Evolutionary conservation across 2,329 filamentous ascomycete genomes (phyloP).

Genomic region (Lecanicillium sp.): DNA sequence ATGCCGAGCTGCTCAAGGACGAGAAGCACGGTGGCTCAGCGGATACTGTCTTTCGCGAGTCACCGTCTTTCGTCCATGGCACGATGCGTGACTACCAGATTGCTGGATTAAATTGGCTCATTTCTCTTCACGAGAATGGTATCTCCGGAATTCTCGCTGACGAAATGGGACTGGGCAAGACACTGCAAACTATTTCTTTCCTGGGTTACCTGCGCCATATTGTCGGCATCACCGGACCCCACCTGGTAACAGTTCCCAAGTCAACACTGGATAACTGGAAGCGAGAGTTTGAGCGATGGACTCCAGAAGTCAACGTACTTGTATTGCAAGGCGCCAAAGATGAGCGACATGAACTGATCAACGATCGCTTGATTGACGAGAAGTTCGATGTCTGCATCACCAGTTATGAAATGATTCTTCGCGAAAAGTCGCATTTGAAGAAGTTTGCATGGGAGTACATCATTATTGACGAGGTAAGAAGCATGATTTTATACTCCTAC

Average conservation of each 20-base stretch:
- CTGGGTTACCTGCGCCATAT: constrained; percentile 90
- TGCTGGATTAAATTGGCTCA: constrained; percentile 92
- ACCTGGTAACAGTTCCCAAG: constrained; percentile 88
- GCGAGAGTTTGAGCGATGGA: constrained; percentile 89
- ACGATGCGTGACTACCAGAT: constrained; percentile 96
- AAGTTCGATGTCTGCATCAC: constrained; percentile 98
- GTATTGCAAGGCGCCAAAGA: constrained; percentile 95
- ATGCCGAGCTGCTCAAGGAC: constrained; percentile 79
- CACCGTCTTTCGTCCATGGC: constrained; percentile 80
- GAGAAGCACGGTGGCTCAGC: constrained; percentile 82
- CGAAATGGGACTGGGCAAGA: constrained; percentile 98
- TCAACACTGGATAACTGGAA: constrained; percentile 99
- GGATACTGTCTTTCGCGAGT: constrained; percentile 89
- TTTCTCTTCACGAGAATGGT: constrained; percentile 96
- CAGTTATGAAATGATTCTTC: constrained; percentile 97
- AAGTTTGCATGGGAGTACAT: constrained; percentile 99
- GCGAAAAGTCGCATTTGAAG: constrained; percentile 89
- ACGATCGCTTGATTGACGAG: constrained; percentile 83
- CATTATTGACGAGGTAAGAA: constrained; percentile 75
- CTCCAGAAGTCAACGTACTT: constrained; percentile 87
- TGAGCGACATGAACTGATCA: constrained; percentile 80
- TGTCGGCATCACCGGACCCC: constrained; percentile 81
- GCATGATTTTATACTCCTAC: no score
- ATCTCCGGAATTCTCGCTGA: constrained; percentile 97
- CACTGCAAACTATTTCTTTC: constrained; percentile 94